A percentile compares a stretch with the other conserved stretches of the same genome.
Conservation (phyloP, 2,329 filamentous ascomycete species). For the Trichoderma semiorbis region DNA sequence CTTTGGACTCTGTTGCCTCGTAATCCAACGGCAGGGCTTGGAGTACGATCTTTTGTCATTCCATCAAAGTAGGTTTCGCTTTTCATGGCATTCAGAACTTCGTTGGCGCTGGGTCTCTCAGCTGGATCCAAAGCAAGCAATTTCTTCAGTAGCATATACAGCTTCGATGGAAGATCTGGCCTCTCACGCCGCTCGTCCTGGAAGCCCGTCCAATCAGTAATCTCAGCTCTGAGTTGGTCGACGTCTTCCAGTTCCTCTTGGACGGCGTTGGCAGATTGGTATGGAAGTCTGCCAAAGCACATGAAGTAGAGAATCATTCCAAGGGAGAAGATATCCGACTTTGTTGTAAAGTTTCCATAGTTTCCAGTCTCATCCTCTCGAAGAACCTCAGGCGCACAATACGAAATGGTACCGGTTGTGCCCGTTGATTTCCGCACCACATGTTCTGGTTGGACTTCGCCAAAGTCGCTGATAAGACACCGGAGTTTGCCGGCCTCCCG, state of each 20-base stretch:
- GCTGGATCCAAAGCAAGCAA: conserved; percentile 74
- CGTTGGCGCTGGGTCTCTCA: conserved; percentile 77
- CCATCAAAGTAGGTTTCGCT: conserved; percentile 55
- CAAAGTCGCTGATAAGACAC: conserved; percentile 95
- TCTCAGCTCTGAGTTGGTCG: conserved; percentile 79
- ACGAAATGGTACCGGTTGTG: conserved; percentile 93
- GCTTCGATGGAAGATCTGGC: conserved; percentile 76
- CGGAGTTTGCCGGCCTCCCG: conserved; percentile 65
- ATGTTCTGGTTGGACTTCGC: conserved; percentile 87
- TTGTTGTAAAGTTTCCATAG: conserved; percentile 91
- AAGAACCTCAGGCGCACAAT: conserved; percentile 93
- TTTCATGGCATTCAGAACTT: conserved; percentile 77
- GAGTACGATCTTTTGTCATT: conserved; percentile 33
- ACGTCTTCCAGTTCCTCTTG: conserved; percentile 92
- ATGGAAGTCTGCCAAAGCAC: conserved; percentile 88
- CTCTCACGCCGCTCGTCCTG: conserved; percentile 70
- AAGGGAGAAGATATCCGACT: conserved; percentile 96
- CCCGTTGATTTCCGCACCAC: conserved; percentile 82
- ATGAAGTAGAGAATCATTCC: conserved; percentile 99
- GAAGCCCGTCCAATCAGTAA: conserved; percentile 83
- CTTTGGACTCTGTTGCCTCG: conserved; percentile 50
- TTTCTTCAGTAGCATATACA: conserved; percentile 80
- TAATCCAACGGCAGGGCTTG: conserved; percentile 39
- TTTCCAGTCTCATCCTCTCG: conserved; percentile 63
- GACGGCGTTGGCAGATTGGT: conserved; percentile 75